Evolutionary conservation across 176 grass and related monocot genomes (phyloP), one percentile per base, ranked within the genome.

Genomic region (Cocos nucifera): DNA sequence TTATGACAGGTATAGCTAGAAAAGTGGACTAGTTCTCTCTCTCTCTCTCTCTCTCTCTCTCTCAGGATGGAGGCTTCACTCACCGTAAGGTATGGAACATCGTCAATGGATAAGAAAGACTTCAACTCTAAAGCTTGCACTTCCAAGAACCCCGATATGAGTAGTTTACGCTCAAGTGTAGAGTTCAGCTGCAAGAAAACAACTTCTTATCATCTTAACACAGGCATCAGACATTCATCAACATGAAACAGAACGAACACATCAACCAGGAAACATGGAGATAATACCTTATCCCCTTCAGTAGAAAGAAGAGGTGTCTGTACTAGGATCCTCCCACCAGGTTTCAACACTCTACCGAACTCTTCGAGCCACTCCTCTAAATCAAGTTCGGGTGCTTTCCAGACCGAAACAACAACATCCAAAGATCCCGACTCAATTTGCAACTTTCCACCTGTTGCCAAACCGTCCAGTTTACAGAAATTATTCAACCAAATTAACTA

Each of bases 61-160:
- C 30, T 35, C 0, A 2, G 35, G 10, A 2, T 44, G 35, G 35
- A 44, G 35, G 2, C 35, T 44, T 44, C 9, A 48, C 59, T 73
- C 16, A 73, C 59, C 25, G 19, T 55, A 73, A 73, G 6, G 29
- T 2, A 54, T 32, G 16, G 3, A 63, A 24, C 19, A 24, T 63
- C 20, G 18, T 26, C 58, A 55, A 35, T 5, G 0, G 61, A 67
- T 35, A 53, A 66, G 21, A 61, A 51, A 73, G 15, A 20, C 64
- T 68, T 83, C 54, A 65, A 44, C 20, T 77, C 77, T 39, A 81
- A 51, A 30, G 85, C 54, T 80, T 89, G 84, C 65, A 98, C 76
- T 49, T 92, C 81, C 59, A 83, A 56, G 59, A 92, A 79, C 69
- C 88, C 88, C 8, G 82, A 79, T 39, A 93, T 77, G 58, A 93